Evolutionary conservation across 306 rosid genomes (phyloP).

Genomic region (Cucumis sativus): Cucumber_9930_V3 NC_026656.2:12996001-12996500

Average conservation of each 20-base stretch:
- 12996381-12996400: constrained; percentile 21
- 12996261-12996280: not conserved
- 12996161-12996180: too few species aligned
- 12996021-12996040: too few species aligned
- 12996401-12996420: constrained; percentile 10
- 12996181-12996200: too few species aligned
- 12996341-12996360: constrained; percentile 22
- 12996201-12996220: too few species aligned
- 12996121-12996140: too few species aligned
- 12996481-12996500: constrained; percentile 58
- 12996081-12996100: too few species aligned
- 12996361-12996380: constrained; percentile 21
- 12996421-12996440: constrained; percentile 3
- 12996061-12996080: too few species aligned
- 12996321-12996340: constrained; percentile 23
- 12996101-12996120: too few species aligned
- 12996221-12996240: not conserved
- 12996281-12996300: constrained; percentile 17
- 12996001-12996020: too few species aligned
- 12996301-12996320: constrained; percentile 8
- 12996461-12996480: constrained; percentile 29
- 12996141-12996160: too few species aligned
- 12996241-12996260: not conserved
- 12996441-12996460: not conserved
- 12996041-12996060: too few species aligned